Base-by-base conservation (phyloP, 2,329 filamentous ascomycete species). In the Ophiostoma sp. region DNA sequence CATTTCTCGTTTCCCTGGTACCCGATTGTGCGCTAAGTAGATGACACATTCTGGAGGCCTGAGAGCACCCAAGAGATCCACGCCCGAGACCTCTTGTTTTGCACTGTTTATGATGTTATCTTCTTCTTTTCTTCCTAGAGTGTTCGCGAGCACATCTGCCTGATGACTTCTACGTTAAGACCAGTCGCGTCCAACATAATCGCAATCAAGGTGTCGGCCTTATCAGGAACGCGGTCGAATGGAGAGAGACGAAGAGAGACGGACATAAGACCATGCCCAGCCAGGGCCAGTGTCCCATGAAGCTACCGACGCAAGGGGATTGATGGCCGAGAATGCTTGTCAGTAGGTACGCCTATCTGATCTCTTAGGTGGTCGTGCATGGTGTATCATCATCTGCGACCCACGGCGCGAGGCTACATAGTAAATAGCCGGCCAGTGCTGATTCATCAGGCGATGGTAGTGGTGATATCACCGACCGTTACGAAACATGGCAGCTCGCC, bases 11-110 rank as follows among this genome's bases (percentile, higher is more conserved):
- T 11, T 27, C 52, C 52, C 52, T 57, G 23, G 52, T 57, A 57
- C 52, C n/a, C 1, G 20, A 52, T n/a, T 52, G n/a, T 52, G 6
- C 20, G 48, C 48, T 52, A 52, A 2, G 48, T 52, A 52, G n/a
- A 23, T 27, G 23, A 57, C 52, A 31, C 52, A 27, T 57, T 13
- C 17, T 57, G 52, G 23, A 8, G 52, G 52, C 11, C 52, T n/a
- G 23, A 27, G 52, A 57, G 52, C 52, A 23, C 52, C 10, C 23
- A 27, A 20, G 1, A 15, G 31, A 4, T 6, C 52, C 23, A 27
- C 52, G 52, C 52, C 27, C 52, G 52, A 57, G 52, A 57, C 52
- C 52, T 48, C 44, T 48, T 48, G 17, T 48, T 48, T n/a, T 48
- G 44, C 17, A 1, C 2, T 39, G 13, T 39, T 39, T 13, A 4